phyloP scores from a whole-genome alignment of 768 basidiomycete species.

The Cubamyces sp. region DNA sequence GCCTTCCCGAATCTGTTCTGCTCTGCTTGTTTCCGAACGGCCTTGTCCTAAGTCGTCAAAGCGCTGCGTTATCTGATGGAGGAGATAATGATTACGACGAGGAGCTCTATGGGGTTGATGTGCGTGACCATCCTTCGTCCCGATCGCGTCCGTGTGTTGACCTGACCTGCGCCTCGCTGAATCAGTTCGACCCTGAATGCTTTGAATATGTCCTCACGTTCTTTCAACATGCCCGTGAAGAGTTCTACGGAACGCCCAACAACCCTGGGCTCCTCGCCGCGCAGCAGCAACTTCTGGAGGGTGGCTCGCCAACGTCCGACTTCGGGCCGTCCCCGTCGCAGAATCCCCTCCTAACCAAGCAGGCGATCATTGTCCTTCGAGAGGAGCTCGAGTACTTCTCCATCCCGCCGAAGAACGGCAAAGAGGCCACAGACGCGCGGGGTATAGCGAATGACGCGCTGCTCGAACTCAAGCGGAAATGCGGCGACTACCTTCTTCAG shows the following conservation, averaged over 20 bases:
- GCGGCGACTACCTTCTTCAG: conserved; percentile 86
- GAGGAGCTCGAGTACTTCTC: conserved; percentile 99
- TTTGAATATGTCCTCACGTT: conserved; percentile 93
- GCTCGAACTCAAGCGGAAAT: conserved; percentile 80
- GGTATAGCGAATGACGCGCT: conserved; percentile 82
- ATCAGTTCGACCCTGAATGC: conserved; percentile 95
- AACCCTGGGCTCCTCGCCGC: conserved; percentile 70
- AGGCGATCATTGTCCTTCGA: conserved; percentile 96
- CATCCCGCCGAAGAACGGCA: conserved; percentile 76
- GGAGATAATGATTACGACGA: conserved; percentile 81
- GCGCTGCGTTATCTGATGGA: conserved; percentile 71
- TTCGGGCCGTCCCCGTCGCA: conserved; percentile 70
- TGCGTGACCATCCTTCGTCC: conserved; percentile 49
- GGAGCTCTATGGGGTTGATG: conserved; percentile 95
- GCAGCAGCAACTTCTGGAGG: conserved; percentile 79
- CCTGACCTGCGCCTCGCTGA: neutral
- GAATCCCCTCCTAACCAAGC: conserved; percentile 93
- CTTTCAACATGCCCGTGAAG: conserved; percentile 85
- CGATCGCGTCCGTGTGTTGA: conserved; percentile 12
- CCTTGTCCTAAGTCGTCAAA: conserved; percentile 88
- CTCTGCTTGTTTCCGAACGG: conserved; percentile 98
- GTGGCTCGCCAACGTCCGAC: conserved; percentile 57
- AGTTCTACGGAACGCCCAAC: conserved; percentile 84
- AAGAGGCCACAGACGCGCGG: conserved; percentile 69
- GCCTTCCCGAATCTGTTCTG: conserved; percentile 95